These are phyloP conservation scores for Globisporangium ultimum DNA, from an alignment of 352 stramenopile genomes.

Conservation along the genomic window DNA sequence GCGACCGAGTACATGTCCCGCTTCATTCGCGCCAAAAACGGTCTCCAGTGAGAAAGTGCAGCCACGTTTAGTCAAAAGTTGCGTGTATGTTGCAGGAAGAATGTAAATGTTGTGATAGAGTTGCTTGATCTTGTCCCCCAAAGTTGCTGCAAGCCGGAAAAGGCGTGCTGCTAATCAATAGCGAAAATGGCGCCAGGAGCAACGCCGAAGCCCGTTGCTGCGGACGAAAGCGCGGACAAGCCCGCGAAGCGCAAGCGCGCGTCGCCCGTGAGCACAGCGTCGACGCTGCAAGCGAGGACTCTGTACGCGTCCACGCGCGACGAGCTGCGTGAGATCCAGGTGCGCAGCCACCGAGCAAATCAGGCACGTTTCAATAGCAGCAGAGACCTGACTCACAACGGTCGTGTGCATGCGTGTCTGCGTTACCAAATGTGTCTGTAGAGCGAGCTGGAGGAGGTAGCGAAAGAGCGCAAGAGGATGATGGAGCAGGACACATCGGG, in stretches of 20 bases:
- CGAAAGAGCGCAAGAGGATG: slow-evolving; percentile 26
- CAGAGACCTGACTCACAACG: not conserved
- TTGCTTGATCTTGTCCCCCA: not conserved
- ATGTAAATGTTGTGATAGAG: not conserved
- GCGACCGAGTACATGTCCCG: slow-evolving; percentile 84
- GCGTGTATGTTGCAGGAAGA: not conserved
- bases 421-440: slow-evolving; percentile 2
- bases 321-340: slow-evolving; percentile 46
- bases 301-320: slow-evolving; percentile 43
- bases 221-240: not conserved
- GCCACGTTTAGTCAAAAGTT: not conserved
- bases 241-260: slow-evolving; percentile 28
- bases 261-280: slow-evolving; percentile 25
- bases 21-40: slow-evolving; percentile 78
- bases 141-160: too few species aligned
- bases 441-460: slow-evolving; percentile 32
- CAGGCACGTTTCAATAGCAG: not conserved
- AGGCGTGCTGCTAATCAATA: too few species aligned
- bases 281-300: slow-evolving; percentile 34
- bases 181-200: not conserved
- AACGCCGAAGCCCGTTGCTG: not conserved
- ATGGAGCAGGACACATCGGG: slow-evolving; percentile 24
- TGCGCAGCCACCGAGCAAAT: not conserved
- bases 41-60: slow-evolving; percentile 4
- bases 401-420: not conserved